Base-by-base conservation (phyloP, 2,329 filamentous ascomycete genomes). In the Botrytis sinoallii region DNA sequence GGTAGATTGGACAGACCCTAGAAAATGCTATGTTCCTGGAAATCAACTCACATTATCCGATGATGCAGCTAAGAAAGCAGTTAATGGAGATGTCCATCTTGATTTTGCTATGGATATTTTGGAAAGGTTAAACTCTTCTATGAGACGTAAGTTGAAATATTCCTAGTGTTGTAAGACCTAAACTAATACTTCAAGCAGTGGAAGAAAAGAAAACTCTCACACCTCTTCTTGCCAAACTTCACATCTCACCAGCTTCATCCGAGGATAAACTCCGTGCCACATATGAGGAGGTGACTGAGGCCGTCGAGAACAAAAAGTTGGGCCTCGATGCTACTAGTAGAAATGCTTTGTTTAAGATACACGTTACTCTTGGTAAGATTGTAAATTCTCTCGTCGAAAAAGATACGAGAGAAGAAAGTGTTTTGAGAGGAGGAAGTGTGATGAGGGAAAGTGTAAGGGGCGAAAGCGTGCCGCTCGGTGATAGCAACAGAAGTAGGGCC, bases 1-100 rank as follows among this genome's bases (percentile, higher is more conserved):
- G 12, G 89, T 95, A 0, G 95, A 98, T 81, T 98, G 95, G 96
- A 98, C 95, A 0, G 95, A 98, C 81, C 94, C 95, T 55, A 87
- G 95, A 68, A 95, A 97, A 82, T 93, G 84, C 84, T 92, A 84
- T 83, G 87, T 82, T 73, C 86, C 84, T 76, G 78, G 84, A 64
- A 81, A 81, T 42, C 77, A 84, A 42, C 78, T 83, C 1, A 79
- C 86, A 1, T 83, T 84, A 74, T 83, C 80, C 38, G 83, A 83
- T 70, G 88, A 92, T 67, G 85, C 85, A 1, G 86, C 88, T 71
- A 91, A 88, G 82, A 91, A 88, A 84, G 85, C 85, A 70, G 87
- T 93, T 25, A 91, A 92, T 76, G 92, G 92, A 14, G 91, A 94
- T 81, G 90, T 95, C 4, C 95, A 98, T 80, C 86, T 97, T 2